phyloP scores from a whole-genome alignment of 306 rosid genomes.

The Quercus alba region DNA sequence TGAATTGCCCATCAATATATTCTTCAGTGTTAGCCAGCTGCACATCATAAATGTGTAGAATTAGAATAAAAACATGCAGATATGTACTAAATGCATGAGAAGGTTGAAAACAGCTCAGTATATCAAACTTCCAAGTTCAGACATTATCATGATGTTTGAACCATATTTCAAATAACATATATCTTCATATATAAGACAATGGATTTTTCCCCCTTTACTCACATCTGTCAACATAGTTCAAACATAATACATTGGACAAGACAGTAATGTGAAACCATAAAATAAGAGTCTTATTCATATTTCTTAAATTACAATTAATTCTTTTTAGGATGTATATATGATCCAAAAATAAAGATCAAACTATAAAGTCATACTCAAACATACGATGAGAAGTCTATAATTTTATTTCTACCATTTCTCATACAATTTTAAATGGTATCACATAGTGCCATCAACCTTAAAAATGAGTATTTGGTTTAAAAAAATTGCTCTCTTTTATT shows the following conservation, averaged over 20 bases:
- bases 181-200: background rate
- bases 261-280: background rate
- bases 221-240: background rate
- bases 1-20: constrained; percentile 48
- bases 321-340: background rate
- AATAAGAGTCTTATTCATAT: background rate
- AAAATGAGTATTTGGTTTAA: no score
- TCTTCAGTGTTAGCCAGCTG: constrained; percentile 61
- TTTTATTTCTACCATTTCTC: background rate
- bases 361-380: background rate
- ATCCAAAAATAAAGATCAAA: background rate
- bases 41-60: background rate
- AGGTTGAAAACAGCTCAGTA: background rate
- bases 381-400: background rate
- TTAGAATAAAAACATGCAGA: background rate
- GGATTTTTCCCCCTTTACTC: background rate
- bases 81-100: background rate
- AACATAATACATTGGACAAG: background rate
- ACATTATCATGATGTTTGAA: background rate
- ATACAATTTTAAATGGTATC: background rate
- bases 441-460: background rate
- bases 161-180: background rate
- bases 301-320: background rate
- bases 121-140: background rate
- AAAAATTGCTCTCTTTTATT: background rate